Evolutionary conservation across 179 eudicot species (phyloP).

Genomic region (Silene vulgaris): DNA sequence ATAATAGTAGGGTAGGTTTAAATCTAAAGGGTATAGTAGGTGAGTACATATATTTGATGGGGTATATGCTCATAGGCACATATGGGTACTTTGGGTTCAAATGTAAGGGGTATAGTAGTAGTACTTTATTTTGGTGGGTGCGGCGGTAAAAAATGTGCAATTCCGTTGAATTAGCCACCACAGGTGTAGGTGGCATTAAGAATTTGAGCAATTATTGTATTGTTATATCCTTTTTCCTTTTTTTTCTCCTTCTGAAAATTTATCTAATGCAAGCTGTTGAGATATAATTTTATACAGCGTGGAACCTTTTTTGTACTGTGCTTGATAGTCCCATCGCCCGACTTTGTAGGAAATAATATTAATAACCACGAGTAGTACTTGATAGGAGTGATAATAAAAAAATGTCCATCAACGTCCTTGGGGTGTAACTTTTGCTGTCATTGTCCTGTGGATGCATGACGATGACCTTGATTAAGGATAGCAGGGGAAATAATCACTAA

Average conservation of each 20-base stretch:
- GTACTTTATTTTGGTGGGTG: neutral
- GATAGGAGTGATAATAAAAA: neutral
- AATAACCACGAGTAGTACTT: slow-evolving; percentile 1
- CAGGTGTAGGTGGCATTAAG: neutral
- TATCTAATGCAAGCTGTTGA: neutral
- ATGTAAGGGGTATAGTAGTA: neutral
- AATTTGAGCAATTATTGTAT: neutral
- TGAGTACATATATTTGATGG: neutral
- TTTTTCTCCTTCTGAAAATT: neutral
- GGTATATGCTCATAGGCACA: neutral
- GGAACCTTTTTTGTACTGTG: neutral
- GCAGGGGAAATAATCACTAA: neutral
- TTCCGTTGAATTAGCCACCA: neutral
- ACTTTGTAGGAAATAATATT: neutral
- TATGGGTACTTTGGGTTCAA: neutral
- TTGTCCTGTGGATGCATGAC: neutral
- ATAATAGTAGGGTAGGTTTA: neutral
- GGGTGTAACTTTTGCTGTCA: neutral
- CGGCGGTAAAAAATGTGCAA: neutral
- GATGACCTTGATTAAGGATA: slow-evolving; percentile 13
- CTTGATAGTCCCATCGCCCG: neutral
- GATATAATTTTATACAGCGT: neutral
- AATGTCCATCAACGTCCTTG: neutral
- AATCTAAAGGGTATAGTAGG: neutral
- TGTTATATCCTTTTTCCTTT: neutral